These are phyloP conservation scores for Rhytidiadelphus loreus DNA, from an alignment of 225 moss, liverwort and hornwort genomes.

Conservation along the genomic window DNA sequence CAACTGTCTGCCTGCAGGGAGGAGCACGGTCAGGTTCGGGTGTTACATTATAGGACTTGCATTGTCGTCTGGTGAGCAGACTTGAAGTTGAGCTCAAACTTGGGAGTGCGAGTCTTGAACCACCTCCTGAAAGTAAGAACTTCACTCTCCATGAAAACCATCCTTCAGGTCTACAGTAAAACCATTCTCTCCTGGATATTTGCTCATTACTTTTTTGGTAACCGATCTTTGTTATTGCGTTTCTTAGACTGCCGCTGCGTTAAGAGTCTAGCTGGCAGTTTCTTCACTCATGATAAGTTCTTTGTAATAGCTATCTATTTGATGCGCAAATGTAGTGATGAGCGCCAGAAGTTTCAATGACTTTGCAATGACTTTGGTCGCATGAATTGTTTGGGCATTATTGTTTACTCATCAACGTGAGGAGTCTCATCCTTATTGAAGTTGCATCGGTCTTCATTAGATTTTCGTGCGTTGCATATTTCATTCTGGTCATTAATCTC, in stretches of 20 bases:
- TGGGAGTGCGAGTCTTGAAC: neutral
- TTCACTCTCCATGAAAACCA: neutral
- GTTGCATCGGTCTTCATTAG: neutral
- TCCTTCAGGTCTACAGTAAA: neutral
- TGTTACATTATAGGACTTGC: neutral
- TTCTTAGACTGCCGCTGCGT: neutral
- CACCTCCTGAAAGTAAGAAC: constrained; percentile 12
- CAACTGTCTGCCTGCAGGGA: neutral
- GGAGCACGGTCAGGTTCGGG: neutral
- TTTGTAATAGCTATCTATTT: neutral
- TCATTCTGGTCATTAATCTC: neutral
- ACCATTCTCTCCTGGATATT: neutral
- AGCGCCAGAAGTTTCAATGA: neutral
- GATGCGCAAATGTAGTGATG: neutral
- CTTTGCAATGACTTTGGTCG: neutral
- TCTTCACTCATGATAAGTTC: neutral
- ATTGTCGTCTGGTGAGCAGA: neutral
- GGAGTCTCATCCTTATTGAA: neutral
- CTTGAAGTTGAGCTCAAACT: neutral
- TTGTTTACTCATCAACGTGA: neutral
- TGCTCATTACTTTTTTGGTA: neutral
- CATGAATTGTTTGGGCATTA: neutral
- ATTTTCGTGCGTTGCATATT: neutral
- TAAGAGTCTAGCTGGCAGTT: neutral
- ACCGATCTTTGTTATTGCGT: neutral